phyloP scores from a whole-genome alignment of 768 basidiomycete genomes.

The Lactifluus volemus region DNA sequence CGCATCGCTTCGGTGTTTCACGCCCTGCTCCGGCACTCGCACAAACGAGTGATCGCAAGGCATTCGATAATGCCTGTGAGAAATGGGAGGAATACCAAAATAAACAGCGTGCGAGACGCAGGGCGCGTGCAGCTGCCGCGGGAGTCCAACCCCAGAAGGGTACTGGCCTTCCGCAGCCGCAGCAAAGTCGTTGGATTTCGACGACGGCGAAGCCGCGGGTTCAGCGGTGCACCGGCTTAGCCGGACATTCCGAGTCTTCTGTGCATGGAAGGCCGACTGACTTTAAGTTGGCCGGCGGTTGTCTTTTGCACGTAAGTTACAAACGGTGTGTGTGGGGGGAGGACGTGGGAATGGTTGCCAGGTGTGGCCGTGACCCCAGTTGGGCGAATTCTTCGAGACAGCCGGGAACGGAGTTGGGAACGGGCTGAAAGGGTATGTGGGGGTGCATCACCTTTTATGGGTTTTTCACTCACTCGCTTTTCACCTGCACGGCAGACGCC shows the following conservation, averaged over 20 bases:
- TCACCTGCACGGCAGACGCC: not conserved
- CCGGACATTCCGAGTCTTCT: constrained; percentile 44
- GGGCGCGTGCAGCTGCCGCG: not conserved
- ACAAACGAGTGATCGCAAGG: constrained; percentile 42
- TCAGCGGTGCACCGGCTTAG: constrained; percentile 33
- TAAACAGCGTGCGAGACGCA: constrained; percentile 25
- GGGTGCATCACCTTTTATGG: not conserved
- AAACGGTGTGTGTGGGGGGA: not conserved
- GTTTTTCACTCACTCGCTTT: not conserved
- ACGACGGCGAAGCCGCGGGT: constrained; percentile 10
- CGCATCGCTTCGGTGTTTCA: constrained; percentile 41
- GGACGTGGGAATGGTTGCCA: constrained; percentile 14
- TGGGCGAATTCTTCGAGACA: not conserved
- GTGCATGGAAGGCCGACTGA: constrained; percentile 45
- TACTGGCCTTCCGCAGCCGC: not conserved
- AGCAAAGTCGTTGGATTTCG: not conserved
- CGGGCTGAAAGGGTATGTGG: not conserved
- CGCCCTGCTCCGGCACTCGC: constrained; percentile 35
- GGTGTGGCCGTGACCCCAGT: not conserved
- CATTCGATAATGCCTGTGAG: constrained; percentile 48
- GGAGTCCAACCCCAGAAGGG: not conserved
- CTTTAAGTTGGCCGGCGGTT: not conserved
- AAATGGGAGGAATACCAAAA: constrained; percentile 46
- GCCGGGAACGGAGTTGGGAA: not conserved
- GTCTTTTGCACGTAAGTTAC: not conserved